phyloP scores from a whole-genome alignment of 2,329 filamentous ascomycete species.

The Fusarium sp. region DNA sequence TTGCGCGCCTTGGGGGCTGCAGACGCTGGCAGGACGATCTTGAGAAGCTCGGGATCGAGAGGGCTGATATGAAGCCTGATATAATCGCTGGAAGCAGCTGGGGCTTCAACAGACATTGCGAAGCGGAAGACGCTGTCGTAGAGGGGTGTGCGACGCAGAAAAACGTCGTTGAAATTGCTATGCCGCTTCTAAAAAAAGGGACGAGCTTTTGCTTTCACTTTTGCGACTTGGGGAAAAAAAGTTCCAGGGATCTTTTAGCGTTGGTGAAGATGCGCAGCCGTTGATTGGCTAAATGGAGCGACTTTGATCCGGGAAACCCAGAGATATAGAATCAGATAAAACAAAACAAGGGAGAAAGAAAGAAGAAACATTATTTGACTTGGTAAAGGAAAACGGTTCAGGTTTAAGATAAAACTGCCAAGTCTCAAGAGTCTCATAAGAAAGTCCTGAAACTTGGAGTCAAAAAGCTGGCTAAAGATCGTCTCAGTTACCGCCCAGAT shows the following conservation, averaged over 20 bases:
- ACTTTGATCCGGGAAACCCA: conserved; percentile 44
- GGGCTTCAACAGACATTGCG: conserved; percentile 46
- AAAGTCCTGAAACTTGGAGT: conserved; percentile 16
- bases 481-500: conserved; percentile 44
- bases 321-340: conserved; percentile 1
- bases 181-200: conserved; percentile 28
- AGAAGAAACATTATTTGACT: conserved; percentile 10
- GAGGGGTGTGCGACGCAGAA: conserved; percentile 38
- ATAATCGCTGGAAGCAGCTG: conserved; percentile 45
- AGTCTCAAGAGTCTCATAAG: conserved; percentile 1
- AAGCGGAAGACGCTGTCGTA: conserved; percentile 20
- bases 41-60: conserved; percentile 79
- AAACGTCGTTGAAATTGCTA: conserved; percentile 24
- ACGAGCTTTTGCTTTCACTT: conserved; percentile 29
- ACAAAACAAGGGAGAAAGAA: conserved; percentile 1
- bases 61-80: conserved; percentile 84
- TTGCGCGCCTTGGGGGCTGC: conserved; percentile 76
- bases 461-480: conserved; percentile 21
- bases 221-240: conserved; percentile 36
- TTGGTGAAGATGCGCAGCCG: background rate
- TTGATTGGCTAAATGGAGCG: conserved; percentile 45
- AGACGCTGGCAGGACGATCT: conserved; percentile 77
- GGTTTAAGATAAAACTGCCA: conserved; percentile 7
- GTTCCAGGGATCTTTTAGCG: conserved; percentile 27
- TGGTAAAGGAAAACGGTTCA: background rate